Conservation (phyloP, 805 yeast species). For the Teunomyces pallodes region DNA sequence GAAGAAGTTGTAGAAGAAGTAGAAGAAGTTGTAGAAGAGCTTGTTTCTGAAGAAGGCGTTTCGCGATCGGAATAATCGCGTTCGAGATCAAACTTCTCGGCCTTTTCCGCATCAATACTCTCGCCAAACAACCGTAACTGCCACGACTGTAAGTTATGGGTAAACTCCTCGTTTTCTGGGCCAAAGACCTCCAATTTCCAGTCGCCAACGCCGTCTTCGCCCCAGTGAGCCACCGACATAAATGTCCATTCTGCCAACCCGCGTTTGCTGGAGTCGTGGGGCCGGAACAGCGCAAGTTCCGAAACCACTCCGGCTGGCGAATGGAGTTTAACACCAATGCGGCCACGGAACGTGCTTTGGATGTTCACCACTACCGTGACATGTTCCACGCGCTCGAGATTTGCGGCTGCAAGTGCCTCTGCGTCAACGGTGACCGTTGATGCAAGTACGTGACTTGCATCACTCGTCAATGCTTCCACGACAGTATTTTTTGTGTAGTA, state of each 20-base stretch:
- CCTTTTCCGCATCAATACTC: slow-evolving; percentile 59
- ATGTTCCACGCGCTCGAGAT: slow-evolving; percentile 78
- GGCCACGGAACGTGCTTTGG: slow-evolving; percentile 65
- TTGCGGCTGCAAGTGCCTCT: slow-evolving; percentile 51
- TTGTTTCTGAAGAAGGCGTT: slow-evolving; percentile 3
- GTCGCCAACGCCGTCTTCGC: slow-evolving; percentile 72
- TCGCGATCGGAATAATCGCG: slow-evolving; percentile 46
- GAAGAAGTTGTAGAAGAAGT: too few relatives aligned
- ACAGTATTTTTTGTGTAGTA: slow-evolving; percentile 48
- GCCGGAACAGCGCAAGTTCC: slow-evolving; percentile 67
- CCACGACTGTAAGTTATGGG: slow-evolving; percentile 58
- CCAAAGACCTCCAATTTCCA: slow-evolving; percentile 71
- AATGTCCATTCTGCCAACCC: slow-evolving; percentile 87
- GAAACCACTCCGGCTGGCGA: slow-evolving; percentile 80
- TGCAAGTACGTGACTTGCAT: slow-evolving; percentile 14
- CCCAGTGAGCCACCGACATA: slow-evolving; percentile 99
- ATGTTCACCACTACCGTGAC: slow-evolving; percentile 78
- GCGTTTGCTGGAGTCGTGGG: slow-evolving; percentile 48
- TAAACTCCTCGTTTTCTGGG: slow-evolving; percentile 25
- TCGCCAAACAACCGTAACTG: slow-evolving; percentile 82
- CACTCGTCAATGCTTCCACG: slow-evolving; percentile 13
- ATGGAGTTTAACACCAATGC: slow-evolving; percentile 56
- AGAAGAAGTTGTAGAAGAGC: slow-evolving; percentile 4
- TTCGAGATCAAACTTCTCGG: slow-evolving; percentile 51
- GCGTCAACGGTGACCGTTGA: slow-evolving; percentile 41